A percentile compares a stretch with the other conserved stretches of the same genome.
phyloP scores from a whole-genome alignment of 371 early-diverging fungal genomes.

The Dichotomocladium elegans region DNA sequence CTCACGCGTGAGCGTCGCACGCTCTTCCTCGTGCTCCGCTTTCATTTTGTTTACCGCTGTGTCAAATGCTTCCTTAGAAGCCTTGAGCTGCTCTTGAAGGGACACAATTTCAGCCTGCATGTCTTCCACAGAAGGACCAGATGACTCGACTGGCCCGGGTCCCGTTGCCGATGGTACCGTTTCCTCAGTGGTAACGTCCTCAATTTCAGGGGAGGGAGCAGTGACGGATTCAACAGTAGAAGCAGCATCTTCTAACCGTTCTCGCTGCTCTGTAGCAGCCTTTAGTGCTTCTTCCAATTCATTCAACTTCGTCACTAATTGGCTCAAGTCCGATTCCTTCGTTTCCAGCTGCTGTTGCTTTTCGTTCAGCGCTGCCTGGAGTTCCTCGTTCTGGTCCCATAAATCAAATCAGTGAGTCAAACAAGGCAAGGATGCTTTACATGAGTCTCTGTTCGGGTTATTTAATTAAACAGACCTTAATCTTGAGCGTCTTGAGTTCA shows the following conservation, averaged over 20 bases:
- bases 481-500: conserved; percentile 17
- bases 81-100: background rate
- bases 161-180: background rate
- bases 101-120: background rate
- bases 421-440: background rate
- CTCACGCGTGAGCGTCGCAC: conserved; percentile 3
- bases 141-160: background rate
- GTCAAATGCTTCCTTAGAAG: conserved; percentile 2
- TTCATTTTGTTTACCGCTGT: background rate
- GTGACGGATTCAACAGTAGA: too few relatives aligned
- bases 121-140: background rate
- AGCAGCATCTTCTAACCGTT: background rate
- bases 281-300: conserved; percentile 5
- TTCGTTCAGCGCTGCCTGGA: conserved; percentile 8
- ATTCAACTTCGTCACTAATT: conserved; percentile 7
- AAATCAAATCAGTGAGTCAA: background rate
- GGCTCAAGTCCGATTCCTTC: conserved; percentile 12
- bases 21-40: conserved; percentile 11
- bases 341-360: conserved; percentile 12
- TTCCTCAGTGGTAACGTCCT: background rate
- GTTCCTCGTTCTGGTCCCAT: conserved; percentile 12
- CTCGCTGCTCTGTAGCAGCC: background rate
- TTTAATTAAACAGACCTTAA: conserved; percentile 9
- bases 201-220: background rate
- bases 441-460: background rate